Conservation (phyloP, 2,329 filamentous ascomycete species). For the Emmonsiellopsis sp. region DNA sequence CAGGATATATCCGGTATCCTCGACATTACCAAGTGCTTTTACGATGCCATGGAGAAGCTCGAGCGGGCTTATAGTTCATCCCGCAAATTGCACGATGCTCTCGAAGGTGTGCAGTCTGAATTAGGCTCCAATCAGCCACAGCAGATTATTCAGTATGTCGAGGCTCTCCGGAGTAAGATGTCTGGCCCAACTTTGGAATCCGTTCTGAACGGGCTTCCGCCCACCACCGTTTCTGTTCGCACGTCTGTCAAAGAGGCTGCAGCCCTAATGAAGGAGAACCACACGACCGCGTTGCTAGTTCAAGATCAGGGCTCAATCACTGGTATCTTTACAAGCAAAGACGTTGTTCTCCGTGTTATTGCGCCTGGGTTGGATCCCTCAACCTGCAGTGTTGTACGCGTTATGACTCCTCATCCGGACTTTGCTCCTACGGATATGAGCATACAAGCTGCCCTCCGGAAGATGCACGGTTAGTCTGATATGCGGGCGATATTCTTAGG, state of each 20-base stretch:
- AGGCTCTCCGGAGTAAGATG: constrained; percentile 92
- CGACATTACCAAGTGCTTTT: constrained; percentile 99
- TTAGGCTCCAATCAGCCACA: constrained; percentile 91
- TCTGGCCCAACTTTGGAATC: constrained; percentile 93
- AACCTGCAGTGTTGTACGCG: constrained; percentile 93
- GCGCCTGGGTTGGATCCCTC: constrained; percentile 87
- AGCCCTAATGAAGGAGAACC: constrained; percentile 95
- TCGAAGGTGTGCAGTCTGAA: constrained; percentile 96
- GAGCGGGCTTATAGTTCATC: constrained; percentile 96
- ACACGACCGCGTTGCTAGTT: constrained; percentile 90
- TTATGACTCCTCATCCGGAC: constrained; percentile 98
- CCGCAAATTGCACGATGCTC: constrained; percentile 92
- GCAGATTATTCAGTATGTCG: constrained; percentile 98
- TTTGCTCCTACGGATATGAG: constrained; percentile 99
- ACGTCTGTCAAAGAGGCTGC: constrained; percentile 96
- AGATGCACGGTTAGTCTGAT: constrained; percentile 80
- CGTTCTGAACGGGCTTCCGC: constrained; percentile 82
- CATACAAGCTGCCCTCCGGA: constrained; percentile 92
- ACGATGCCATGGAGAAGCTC: constrained; percentile 99
- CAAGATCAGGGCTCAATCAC: constrained; percentile 96
- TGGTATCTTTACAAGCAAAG: constrained; percentile 98
- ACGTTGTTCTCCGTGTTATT: constrained; percentile 95
- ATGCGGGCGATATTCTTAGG: constrained; percentile 7
- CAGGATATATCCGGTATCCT: constrained; percentile 97
- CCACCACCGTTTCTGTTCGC: constrained; percentile 87